These are phyloP conservation scores for Myxozyma monticola DNA, from an alignment of 805 yeast species.

Conservation along the genomic window DNA sequence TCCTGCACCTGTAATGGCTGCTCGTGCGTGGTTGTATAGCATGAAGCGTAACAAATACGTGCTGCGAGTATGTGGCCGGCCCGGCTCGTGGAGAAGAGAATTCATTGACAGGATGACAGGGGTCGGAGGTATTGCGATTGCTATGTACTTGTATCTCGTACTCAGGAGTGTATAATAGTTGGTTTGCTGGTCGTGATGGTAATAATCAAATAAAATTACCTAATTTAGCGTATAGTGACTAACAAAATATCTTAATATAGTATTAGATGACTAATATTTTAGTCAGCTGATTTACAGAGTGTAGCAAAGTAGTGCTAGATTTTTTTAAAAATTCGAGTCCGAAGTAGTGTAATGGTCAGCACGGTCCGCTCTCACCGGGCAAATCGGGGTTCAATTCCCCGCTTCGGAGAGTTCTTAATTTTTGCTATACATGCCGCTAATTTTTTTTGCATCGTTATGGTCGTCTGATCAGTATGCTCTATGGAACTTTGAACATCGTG, in stretches of 20 bases:
- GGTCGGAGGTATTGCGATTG: slow-evolving; percentile 15
- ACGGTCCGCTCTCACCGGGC: slow-evolving; percentile 32
- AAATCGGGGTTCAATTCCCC: slow-evolving; percentile 31
- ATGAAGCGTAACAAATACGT: slow-evolving; percentile 8
- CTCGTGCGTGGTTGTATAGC: background rate
- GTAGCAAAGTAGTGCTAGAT: no score
- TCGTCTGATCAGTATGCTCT: no score
- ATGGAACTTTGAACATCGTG: no score
- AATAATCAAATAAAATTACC: no score
- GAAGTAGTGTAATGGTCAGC: slow-evolving; percentile 30
- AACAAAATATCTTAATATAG: no score
- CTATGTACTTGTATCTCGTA: slow-evolving; percentile 20
- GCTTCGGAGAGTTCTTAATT: slow-evolving; percentile 18
- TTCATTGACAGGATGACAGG: slow-evolving; percentile 6
- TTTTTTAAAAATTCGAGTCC: no score
- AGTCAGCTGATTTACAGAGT: no score
- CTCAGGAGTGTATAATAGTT: background rate
- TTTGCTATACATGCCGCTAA: no score
- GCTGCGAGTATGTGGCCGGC: slow-evolving; percentile 10
- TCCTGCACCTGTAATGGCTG: slow-evolving; percentile 8
- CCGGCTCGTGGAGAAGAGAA: slow-evolving; percentile 20
- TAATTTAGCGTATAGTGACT: no score
- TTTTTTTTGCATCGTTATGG: no score
- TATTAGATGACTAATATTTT: no score
- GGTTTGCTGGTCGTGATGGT: no score